Evolutionary conservation across 1,139 yeast genomes (phyloP).

Genomic region (Yamadazyma songkhlaensis): DNA sequence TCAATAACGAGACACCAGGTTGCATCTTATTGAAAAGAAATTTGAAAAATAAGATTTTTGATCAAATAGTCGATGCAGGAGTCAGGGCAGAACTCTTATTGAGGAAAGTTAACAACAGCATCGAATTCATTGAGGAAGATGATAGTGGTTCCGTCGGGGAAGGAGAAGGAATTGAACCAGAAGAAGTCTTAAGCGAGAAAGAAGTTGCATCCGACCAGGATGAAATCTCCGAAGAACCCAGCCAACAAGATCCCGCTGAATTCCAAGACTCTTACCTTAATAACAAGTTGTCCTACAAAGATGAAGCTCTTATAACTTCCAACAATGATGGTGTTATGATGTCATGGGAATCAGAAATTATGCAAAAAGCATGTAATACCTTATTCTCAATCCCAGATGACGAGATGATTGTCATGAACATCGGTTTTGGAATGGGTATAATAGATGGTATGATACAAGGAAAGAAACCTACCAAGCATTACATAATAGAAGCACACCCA

Average conservation of each 20-base stretch:
- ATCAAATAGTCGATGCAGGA: slow-evolving; percentile 76
- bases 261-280: slow-evolving; percentile 64
- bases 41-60: slow-evolving; percentile 43
- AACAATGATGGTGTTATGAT: slow-evolving; percentile 93
- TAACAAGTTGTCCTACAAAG: slow-evolving; percentile 67
- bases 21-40: slow-evolving; percentile 59
- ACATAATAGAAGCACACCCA: slow-evolving; percentile 94
- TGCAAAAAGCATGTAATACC: slow-evolving; percentile 76
- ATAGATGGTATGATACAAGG: slow-evolving; percentile 76
- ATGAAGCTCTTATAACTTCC: slow-evolving; percentile 69
- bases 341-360: slow-evolving; percentile 89
- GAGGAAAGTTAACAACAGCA: slow-evolving; percentile 64
- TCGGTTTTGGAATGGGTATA: slow-evolving; percentile 97
- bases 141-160: slow-evolving; percentile 12
- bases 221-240: slow-evolving; percentile 8
- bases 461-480: slow-evolving; percentile 62
- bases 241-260: slow-evolving; percentile 45
- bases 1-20: slow-evolving; percentile 71
- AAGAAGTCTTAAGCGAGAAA: background rate
- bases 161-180: slow-evolving; percentile 13
- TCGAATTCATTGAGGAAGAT: slow-evolving; percentile 33
- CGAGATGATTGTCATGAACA: slow-evolving; percentile 58
- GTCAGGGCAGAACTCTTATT: slow-evolving; percentile 83
- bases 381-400: slow-evolving; percentile 43
- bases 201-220: slow-evolving; percentile 4